Evolutionary conservation across 2,329 filamentous ascomycete species (phyloP).

Genomic region (Aspergillus proliferans): DNA sequence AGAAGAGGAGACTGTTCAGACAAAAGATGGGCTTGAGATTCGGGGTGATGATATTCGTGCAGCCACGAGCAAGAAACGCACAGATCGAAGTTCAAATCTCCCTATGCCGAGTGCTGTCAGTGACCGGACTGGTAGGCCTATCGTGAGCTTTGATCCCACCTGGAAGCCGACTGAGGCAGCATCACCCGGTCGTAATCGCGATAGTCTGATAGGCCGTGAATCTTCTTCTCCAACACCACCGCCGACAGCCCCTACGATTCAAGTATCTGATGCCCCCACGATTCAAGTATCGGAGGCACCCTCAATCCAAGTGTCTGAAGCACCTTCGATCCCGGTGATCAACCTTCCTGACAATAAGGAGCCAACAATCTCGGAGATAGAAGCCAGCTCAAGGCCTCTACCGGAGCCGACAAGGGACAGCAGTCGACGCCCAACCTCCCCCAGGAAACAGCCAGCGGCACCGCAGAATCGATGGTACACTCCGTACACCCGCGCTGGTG

Average conservation of each 20-base stretch:
- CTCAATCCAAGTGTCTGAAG: constrained; percentile 44
- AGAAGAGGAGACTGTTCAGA: constrained; percentile 46
- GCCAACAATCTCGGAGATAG: constrained; percentile 33
- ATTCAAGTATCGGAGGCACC: constrained; percentile 44
- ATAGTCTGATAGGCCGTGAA: constrained; percentile 9
- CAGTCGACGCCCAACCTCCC: constrained; percentile 17
- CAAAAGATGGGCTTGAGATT: constrained; percentile 75
- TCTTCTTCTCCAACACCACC: constrained; percentile 27
- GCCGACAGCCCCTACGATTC: constrained; percentile 44
- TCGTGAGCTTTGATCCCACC: constrained; percentile 89
- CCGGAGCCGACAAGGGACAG: constrained; percentile 9
- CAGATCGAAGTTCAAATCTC: constrained; percentile 77
- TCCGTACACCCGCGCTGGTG: constrained; percentile 43
- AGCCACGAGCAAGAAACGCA: constrained; percentile 82
- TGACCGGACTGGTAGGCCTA: constrained; percentile 81
- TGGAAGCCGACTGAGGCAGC: constrained; percentile 59
- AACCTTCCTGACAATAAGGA: constrained; percentile 44
- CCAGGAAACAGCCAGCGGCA: constrained; percentile 33
- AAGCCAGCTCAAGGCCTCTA: constrained; percentile 12
- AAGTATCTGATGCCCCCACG: constrained; percentile 43
- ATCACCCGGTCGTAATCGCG: constrained; percentile 15
- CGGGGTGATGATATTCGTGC: constrained; percentile 80
- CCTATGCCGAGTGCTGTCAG: constrained; percentile 88
- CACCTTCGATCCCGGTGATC: constrained; percentile 41
- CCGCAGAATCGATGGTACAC: constrained; percentile 31